Conservation (phyloP, 345 rosid genomes). For the Gossypium raimondii region DNA sequence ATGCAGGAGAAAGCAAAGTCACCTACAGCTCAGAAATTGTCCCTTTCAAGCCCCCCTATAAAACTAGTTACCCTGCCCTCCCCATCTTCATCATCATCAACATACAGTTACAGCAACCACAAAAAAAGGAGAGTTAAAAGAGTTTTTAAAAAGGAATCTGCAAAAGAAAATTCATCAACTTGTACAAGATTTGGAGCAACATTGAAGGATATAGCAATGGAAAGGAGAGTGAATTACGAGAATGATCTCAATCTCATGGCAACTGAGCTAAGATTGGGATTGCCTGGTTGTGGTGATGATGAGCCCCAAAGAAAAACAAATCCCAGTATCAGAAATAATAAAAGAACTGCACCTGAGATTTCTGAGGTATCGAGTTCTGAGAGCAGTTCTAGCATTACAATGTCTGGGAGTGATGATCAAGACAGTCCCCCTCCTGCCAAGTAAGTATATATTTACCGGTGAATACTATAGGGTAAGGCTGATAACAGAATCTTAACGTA, state of each 20-base stretch:
- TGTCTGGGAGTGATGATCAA: slow-evolving; percentile 14
- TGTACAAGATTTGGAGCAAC: not conserved
- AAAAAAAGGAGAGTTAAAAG: no score
- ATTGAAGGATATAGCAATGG: slow-evolving; percentile 14
- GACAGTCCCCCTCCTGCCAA: slow-evolving; percentile 41
- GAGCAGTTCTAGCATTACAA: slow-evolving; percentile 19
- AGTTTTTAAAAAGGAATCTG: not conserved
- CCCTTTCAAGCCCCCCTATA: slow-evolving; percentile 22
- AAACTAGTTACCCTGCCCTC: slow-evolving; percentile 22
- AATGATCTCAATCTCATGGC: slow-evolving; percentile 51
- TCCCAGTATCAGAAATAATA: slow-evolving; percentile 32
- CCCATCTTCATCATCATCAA: slow-evolving; percentile 26
- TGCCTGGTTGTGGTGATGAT: slow-evolving; percentile 54
- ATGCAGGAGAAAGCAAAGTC: slow-evolving; percentile 20
- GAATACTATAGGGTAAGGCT: not conserved
- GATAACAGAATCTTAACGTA: not conserved
- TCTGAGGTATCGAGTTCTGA: slow-evolving; percentile 22
- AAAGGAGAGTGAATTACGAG: slow-evolving; percentile 25
- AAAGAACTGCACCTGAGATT: slow-evolving; percentile 44
- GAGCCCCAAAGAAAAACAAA: slow-evolving; percentile 21
- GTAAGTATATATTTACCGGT: slow-evolving; percentile 27
- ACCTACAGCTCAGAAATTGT: not conserved
- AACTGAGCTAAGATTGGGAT: slow-evolving; percentile 74
- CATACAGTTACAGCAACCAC: not conserved
- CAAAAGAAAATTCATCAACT: not conserved